Conservation (phyloP, 495 filamentous ascomycete genomes). For the Parathielavia hyrcaniae region DNA sequence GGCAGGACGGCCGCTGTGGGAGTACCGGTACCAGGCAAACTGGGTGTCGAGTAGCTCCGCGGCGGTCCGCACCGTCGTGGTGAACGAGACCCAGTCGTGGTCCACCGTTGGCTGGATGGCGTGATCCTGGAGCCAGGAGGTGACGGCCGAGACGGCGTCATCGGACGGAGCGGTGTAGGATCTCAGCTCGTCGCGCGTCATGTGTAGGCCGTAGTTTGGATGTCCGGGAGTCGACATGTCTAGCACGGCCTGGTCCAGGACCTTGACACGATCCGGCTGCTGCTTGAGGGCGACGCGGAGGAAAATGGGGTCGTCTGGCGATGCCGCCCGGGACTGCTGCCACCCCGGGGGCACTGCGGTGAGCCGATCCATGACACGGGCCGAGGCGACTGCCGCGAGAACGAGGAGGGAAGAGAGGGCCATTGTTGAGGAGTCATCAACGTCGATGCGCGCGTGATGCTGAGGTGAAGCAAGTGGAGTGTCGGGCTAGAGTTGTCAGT, state of each 20-base stretch:
- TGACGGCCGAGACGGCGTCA: slow-evolving; percentile 36
- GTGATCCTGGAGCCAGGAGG: slow-evolving; percentile 46
- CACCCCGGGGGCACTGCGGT: slow-evolving; percentile 44
- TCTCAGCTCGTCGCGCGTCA: slow-evolving; percentile 49
- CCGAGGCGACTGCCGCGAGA: slow-evolving; percentile 30
- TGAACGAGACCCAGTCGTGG: slow-evolving; percentile 46
- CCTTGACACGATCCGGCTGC: slow-evolving; percentile 34
- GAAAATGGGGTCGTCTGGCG: slow-evolving; percentile 29
- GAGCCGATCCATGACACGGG: slow-evolving; percentile 45
- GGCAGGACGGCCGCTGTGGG: slow-evolving; percentile 32
- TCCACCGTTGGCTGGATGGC: slow-evolving; percentile 45
- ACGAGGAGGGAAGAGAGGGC: slow-evolving; percentile 27
- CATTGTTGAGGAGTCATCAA: slow-evolving; percentile 19
- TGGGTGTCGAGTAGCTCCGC: slow-evolving; percentile 45
- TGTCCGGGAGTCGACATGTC: slow-evolving; percentile 53
- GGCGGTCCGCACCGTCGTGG: slow-evolving; percentile 42
- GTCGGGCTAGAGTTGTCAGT: too few species aligned
- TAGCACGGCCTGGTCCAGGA: slow-evolving; percentile 48
- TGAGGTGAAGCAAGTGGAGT: too few species aligned
- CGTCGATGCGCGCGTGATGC: neutral
- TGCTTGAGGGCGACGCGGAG: slow-evolving; percentile 35
- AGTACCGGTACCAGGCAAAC: slow-evolving; percentile 40
- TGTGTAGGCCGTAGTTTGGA: slow-evolving; percentile 50
- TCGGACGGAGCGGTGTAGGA: slow-evolving; percentile 47
- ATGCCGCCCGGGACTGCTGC: slow-evolving; percentile 33